Base-by-base conservation (phyloP, 495 filamentous ascomycete species). In the Tuber magnatum region DNA sequence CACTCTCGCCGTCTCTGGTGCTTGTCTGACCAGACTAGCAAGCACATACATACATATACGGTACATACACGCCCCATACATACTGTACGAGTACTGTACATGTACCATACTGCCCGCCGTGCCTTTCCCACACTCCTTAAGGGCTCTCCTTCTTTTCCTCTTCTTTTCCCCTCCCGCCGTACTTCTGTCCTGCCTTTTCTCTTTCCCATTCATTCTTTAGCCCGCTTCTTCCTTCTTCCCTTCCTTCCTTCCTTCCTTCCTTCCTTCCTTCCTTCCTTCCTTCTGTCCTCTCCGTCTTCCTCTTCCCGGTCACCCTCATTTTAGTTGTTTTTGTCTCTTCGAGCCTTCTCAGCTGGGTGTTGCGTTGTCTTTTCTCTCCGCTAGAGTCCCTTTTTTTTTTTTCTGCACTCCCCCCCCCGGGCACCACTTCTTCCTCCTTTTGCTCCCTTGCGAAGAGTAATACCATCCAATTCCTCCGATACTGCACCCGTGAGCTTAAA, bases 191-290 rank as follows among this genome's bases (percentile, higher is more conserved):
- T 79, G 72, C 77, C 76, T 79, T 79, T 79, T 72, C 72, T 79
- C 77, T 79, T 65, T 79, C 77, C 77, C 76, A 79, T 79, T 75
- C 77, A 72, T 79, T 82, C 80, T 82, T 81, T 82, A 76, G 79
- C 75, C 70, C 69, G 75, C 77, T 80, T 73, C 77, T 73, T 78
- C 77, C 72, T 75, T 77, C 83, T 83, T 81, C 83, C 70, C 76
- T 75, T 77, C 81, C 75, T 78, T 69, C 74, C 78, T 79, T 72
- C 79, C 81, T 77, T 80, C 78, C 77, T 71, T 80, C 71, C 80
- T 82, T 78, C 56, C 74, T 80, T 79, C 76, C 78, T 80, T 77
- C 78, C 75, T 78, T 68, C 74, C 78, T 79, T 72, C 79, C 81
- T 77, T 80, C 78, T 78, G 73, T 80, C 71, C 80, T 82, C 79